phyloP scores from a whole-genome alignment of 1,139 yeast species.

The Suhomyces bolitotheri region DNA sequence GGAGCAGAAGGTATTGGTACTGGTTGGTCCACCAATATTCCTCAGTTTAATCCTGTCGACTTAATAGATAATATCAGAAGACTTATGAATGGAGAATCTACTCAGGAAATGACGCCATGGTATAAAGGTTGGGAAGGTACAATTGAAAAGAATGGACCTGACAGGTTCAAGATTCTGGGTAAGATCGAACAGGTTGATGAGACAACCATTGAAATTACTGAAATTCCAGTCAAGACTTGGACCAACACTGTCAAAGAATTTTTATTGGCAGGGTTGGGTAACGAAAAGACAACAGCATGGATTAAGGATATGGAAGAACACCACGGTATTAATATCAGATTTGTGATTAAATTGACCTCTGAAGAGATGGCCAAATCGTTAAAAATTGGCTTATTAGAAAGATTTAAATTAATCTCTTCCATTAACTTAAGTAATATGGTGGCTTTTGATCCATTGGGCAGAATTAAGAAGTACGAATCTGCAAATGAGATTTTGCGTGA shows the following conservation, averaged over 20 bases:
- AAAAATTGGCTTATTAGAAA: slow-evolving; percentile 73
- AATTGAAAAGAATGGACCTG: slow-evolving; percentile 62
- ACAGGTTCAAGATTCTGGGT: slow-evolving; percentile 76
- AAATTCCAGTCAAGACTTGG: slow-evolving; percentile 92
- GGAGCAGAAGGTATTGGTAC: slow-evolving; percentile 99
- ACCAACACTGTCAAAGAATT: slow-evolving; percentile 86
- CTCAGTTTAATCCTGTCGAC: slow-evolving; percentile 85
- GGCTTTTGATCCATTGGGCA: slow-evolving; percentile 90
- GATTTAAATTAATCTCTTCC: slow-evolving; percentile 74
- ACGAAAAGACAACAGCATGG: slow-evolving; percentile 75
- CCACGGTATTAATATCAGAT: slow-evolving; percentile 78
- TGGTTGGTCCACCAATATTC: slow-evolving; percentile 97
- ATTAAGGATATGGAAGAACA: slow-evolving; percentile 95
- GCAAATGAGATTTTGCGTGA: slow-evolving; percentile 80
- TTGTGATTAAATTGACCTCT: slow-evolving; percentile 68
- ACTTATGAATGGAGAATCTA: slow-evolving; percentile 71
- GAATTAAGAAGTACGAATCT: slow-evolving; percentile 77
- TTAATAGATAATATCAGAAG: slow-evolving; percentile 71
- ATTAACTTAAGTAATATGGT: slow-evolving; percentile 86
- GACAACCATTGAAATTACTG: slow-evolving; percentile 83
- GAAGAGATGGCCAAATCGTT: slow-evolving; percentile 84
- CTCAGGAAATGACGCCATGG: slow-evolving; percentile 87
- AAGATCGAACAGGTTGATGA: slow-evolving; percentile 78
- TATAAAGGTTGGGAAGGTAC: slow-evolving; percentile 93
- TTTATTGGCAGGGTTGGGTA: slow-evolving; percentile 74